Percentiles rank a stretch among this genome's conserved stretches.
These are phyloP conservation scores for Pyrus bretschneideri DNA, from an alignment of 306 rosid genomes.

Conservation along the genomic window DNA sequence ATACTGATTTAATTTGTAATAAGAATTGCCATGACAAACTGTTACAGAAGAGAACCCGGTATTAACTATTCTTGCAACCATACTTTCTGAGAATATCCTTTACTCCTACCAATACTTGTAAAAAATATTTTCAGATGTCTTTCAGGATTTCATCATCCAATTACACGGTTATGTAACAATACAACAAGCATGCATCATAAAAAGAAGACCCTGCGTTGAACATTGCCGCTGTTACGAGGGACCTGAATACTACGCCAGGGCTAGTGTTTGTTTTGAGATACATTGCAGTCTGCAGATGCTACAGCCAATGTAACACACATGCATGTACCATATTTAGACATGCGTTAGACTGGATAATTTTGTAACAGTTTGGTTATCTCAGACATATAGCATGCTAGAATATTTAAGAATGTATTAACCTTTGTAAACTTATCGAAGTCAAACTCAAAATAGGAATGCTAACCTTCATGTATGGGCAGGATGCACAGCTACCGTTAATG, in stretches of 20 bases:
- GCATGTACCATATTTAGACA: not conserved
- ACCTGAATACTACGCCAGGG: not conserved
- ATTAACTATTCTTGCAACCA: not conserved
- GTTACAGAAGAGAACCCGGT: not conserved
- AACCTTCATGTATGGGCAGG: slow-evolving; percentile 99
- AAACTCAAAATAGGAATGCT: not conserved
- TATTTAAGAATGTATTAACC: not conserved
- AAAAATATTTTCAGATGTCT: too few relatives aligned
- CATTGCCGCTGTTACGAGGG: not conserved
- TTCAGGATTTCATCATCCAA: not conserved
- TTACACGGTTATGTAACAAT: not conserved
- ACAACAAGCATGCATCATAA: not conserved
- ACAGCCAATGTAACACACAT: not conserved
- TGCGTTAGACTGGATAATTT: not conserved
- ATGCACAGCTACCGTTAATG: slow-evolving; percentile 91
- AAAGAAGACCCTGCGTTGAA: not conserved
- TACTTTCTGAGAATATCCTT: not conserved
- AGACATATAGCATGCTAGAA: not conserved
- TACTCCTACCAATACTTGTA: not conserved
- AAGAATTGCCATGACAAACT: not conserved
- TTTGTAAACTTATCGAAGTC: not conserved
- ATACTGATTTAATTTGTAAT: not conserved
- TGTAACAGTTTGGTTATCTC: not conserved
- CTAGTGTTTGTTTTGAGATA: not conserved
- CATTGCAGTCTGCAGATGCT: too few relatives aligned